Conservation (phyloP, 2,329 filamentous ascomycete species). For the Monosporascus sp. region DNA sequence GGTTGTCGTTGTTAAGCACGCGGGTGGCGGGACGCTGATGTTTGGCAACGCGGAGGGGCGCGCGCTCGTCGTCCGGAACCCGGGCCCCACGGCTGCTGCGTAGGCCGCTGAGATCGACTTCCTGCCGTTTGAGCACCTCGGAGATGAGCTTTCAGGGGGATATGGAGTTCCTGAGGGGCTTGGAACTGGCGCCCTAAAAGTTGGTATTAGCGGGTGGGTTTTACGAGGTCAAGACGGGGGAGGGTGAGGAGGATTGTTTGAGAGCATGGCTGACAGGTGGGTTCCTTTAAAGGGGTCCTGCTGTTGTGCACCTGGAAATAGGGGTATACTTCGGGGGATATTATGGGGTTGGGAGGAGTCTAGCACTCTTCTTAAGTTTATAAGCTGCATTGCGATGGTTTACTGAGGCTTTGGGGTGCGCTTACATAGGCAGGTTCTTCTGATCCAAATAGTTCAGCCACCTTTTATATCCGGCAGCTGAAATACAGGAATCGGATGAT, state of each 20-base stretch:
- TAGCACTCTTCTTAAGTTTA: too few species aligned
- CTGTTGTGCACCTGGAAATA: too few species aligned
- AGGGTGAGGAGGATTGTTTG: constrained; percentile 47
- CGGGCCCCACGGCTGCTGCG: constrained; percentile 45
- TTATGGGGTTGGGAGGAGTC: too few species aligned
- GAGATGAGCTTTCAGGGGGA: constrained; percentile 61
- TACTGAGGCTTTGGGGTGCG: too few species aligned
- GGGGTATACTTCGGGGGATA: too few species aligned
- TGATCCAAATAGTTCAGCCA: too few species aligned
- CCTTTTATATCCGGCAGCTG: too few species aligned
- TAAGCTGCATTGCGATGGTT: too few species aligned
- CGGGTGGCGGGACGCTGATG: constrained; percentile 67
- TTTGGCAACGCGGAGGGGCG: constrained; percentile 57
- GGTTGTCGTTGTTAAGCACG: constrained; percentile 70
- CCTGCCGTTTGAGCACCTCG: constrained; percentile 58
- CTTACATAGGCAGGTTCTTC: too few species aligned
- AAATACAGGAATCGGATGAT: too few species aligned
- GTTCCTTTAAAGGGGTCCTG: background rate
- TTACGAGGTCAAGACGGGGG: constrained; percentile 74
- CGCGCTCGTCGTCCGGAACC: constrained; percentile 52
- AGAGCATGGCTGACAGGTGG: too few species aligned
- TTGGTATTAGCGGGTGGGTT: constrained; percentile 70
- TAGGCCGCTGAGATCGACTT: constrained; percentile 52
- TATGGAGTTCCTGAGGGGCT: constrained; percentile 56
- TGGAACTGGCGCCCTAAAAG: constrained; percentile 55